phyloP scores from a whole-genome alignment of 768 basidiomycete genomes.

The Favolaschia claudopus region DNA sequence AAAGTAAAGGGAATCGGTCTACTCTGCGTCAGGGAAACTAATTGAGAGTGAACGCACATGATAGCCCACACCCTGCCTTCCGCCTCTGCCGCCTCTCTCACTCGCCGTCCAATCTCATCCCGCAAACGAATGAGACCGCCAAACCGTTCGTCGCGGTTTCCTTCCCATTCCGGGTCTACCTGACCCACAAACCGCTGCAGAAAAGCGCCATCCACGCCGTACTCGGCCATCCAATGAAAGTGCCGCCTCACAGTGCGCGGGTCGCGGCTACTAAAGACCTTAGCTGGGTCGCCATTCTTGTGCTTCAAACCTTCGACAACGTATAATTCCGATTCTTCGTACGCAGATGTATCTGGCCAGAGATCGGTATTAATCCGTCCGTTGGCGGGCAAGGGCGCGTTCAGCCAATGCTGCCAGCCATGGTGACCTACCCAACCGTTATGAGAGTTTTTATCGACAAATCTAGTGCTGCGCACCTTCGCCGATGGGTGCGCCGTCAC shows the following conservation, averaged over 20 bases:
- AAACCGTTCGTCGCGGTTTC: conserved; percentile 36
- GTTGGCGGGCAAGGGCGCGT: conserved; percentile 65
- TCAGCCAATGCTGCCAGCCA: conserved; percentile 90
- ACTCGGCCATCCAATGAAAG: conserved; percentile 86
- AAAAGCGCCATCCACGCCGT: conserved; percentile 83
- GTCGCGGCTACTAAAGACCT: conserved; percentile 82
- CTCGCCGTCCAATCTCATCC: conserved; percentile 77
- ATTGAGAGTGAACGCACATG: conserved; percentile 60
- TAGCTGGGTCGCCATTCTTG: conserved; percentile 62
- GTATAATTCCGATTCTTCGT: conserved; percentile 74
- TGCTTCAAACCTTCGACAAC: conserved; percentile 71
- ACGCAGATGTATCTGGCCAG: conserved; percentile 82
- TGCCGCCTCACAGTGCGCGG: conserved; percentile 77
- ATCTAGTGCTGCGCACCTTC: conserved; percentile 49
- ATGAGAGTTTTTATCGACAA: not conserved
- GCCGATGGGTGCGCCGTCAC: conserved; percentile 72
- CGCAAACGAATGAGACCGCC: conserved; percentile 67
- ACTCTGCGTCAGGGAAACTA: too few species aligned
- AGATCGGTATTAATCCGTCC: conserved; percentile 78
- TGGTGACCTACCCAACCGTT: conserved; percentile 60
- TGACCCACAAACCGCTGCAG: conserved; percentile 80
- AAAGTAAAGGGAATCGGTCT: too few species aligned
- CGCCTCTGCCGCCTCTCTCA: conserved; percentile 78
- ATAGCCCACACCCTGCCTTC: conserved; percentile 86
- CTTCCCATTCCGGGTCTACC: conserved; percentile 60